Evolutionary conservation across 2,329 filamentous ascomycete genomes (phyloP).

Genomic region (Cercospora canescens): DNA sequence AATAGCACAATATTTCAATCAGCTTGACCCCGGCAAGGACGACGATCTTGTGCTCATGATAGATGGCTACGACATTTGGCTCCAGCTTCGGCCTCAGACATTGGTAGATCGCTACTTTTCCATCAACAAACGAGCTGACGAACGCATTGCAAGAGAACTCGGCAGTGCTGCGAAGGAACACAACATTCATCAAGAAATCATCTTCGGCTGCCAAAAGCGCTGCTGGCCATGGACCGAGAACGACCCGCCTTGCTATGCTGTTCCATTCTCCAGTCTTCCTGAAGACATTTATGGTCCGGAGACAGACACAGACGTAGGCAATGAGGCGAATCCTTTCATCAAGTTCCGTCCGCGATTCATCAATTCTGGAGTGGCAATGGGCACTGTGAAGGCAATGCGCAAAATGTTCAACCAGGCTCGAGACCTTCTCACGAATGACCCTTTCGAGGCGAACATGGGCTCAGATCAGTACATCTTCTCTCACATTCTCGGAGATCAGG

Average conservation of each 20-base stretch:
- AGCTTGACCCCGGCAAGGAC: constrained; percentile 21
- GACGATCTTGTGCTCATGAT: constrained; percentile 63
- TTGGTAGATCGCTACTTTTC: constrained; percentile 50
- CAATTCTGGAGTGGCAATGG: constrained; percentile 28
- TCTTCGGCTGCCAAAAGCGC: constrained; percentile 58
- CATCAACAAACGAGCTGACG: constrained; percentile 45
- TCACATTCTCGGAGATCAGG: constrained; percentile 35
- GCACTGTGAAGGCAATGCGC: constrained; percentile 29
- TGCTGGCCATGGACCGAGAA: constrained; percentile 47
- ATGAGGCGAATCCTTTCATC: constrained; percentile 36
- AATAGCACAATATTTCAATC: constrained; percentile 27
- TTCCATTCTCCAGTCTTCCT: constrained; percentile 54
- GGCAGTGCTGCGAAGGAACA: constrained; percentile 18
- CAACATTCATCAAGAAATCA: constrained; percentile 53
- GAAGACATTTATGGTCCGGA: constrained; percentile 49
- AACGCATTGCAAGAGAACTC: constrained; percentile 45
- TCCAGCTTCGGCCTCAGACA: constrained; percentile 65
- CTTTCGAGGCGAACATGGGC: constrained; percentile 30
- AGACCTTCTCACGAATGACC: constrained; percentile 25
- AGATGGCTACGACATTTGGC: constrained; percentile 64
- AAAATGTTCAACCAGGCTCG: constrained; percentile 35
- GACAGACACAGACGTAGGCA: constrained; percentile 50
- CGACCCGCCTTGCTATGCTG: constrained; percentile 54
- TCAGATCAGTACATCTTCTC: constrained; percentile 39
- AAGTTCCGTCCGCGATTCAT: constrained; percentile 48